Evolutionary conservation across 2,329 filamentous ascomycete genomes (phyloP).

Genomic region (Cladophialophora chaetospira): DNA sequence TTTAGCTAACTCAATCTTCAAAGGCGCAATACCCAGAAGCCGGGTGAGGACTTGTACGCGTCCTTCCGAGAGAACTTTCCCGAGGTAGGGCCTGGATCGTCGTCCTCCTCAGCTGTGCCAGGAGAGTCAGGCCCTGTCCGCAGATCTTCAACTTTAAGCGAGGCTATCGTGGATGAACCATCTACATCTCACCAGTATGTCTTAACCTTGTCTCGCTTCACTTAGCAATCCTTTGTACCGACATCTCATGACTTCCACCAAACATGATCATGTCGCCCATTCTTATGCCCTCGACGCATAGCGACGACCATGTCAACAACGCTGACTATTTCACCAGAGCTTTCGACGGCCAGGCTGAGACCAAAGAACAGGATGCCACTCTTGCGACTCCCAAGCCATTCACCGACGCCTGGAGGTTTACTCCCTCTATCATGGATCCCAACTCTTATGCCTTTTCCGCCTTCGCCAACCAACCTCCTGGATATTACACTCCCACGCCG

Average conservation of each 20-base stretch:
- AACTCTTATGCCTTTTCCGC: slow-evolving; percentile 77
- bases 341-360: slow-evolving; percentile 50
- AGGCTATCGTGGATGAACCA: slow-evolving; percentile 33
- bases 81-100: slow-evolving; percentile 60
- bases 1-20: slow-evolving; percentile 26
- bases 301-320: slow-evolving; percentile 8
- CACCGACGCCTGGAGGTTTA: slow-evolving; percentile 83
- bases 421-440: slow-evolving; percentile 83
- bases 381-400: slow-evolving; percentile 79
- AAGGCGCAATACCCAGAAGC: slow-evolving; percentile 80
- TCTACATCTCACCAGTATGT: slow-evolving; percentile 32
- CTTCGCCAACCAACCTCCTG: slow-evolving; percentile 77
- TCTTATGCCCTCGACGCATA: slow-evolving; percentile 14
- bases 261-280: slow-evolving; percentile 21
- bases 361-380: slow-evolving; percentile 69
- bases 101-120: slow-evolving; percentile 48
- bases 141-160: slow-evolving; percentile 35
- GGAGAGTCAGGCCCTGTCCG: slow-evolving; percentile 44
- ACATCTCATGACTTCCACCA: slow-evolving; percentile 9
- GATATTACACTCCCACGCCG: slow-evolving; percentile 86
- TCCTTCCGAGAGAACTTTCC: slow-evolving; percentile 84
- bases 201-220: slow-evolving; percentile 18
- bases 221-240: slow-evolving; percentile 10
- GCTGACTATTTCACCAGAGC: slow-evolving; percentile 40
- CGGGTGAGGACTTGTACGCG: slow-evolving; percentile 78